A percentile compares a stretch with the other conserved stretches of the same genome.
Evolutionary conservation across 78 protist species (phyloP).

Genomic region (Dictyostelium brefeldianum): DNA sequence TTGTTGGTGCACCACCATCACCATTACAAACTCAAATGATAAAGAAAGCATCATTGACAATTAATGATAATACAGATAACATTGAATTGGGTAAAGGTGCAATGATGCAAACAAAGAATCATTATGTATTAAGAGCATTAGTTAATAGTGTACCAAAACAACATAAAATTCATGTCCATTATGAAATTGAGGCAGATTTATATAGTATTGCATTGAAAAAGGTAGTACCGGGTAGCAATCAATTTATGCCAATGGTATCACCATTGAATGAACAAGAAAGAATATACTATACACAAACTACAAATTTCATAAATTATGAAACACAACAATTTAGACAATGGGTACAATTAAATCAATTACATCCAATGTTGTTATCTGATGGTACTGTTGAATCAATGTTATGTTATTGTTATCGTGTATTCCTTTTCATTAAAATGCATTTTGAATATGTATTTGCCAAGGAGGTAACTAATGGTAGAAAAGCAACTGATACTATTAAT

Average conservation of each 20-base stretch:
- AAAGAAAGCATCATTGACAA: constrained; percentile 5
- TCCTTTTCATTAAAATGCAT: constrained; percentile 49
- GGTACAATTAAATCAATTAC: constrained; percentile 38
- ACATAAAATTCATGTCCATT: constrained; percentile 16
- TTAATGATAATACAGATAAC: neutral
- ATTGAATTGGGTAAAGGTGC: neutral
- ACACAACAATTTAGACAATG: constrained; percentile 34
- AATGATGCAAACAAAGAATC: neutral
- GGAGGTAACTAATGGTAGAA: constrained; percentile 52
- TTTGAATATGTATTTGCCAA: constrained; percentile 61
- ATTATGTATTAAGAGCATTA: constrained; percentile 27
- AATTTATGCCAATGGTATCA: constrained; percentile 9
- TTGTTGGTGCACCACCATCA: constrained; percentile 63
- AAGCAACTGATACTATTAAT: constrained; percentile 57
- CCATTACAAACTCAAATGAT: constrained; percentile 63
- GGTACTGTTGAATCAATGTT: constrained; percentile 34
- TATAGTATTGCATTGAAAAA: constrained; percentile 11
- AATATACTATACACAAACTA: constrained; percentile 31
- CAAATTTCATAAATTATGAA: constrained; percentile 29
- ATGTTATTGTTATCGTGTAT: constrained; percentile 52
- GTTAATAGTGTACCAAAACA: neutral
- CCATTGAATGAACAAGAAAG: constrained; percentile 19
- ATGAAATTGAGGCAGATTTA: constrained; percentile 69
- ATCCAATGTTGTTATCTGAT: constrained; percentile 34
- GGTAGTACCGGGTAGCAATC: neutral